A percentile compares a stretch with the other conserved stretches of the same genome.
These are phyloP conservation scores for Aspergillus asperescens DNA, from an alignment of 495 filamentous ascomycete genomes.

Conservation along the genomic window DNA sequence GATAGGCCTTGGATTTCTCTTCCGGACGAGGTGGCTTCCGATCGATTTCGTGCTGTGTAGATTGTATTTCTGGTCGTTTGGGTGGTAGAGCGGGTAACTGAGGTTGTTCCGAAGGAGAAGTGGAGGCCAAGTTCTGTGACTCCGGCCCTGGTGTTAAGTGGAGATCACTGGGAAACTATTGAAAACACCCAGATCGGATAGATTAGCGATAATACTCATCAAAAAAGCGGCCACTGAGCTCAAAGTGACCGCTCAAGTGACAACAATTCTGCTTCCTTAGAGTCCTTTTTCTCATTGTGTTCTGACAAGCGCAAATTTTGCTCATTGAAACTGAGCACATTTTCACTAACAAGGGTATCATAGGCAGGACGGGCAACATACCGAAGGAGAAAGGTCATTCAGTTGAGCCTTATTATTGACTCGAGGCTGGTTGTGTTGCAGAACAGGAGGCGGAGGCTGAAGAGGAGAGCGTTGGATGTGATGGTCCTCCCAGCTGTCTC, in stretches of 20 bases:
- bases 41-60: neutral
- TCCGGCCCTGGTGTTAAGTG: neutral
- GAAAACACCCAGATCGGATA: neutral
- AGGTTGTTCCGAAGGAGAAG: neutral
- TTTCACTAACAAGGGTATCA: neutral
- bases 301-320: neutral
- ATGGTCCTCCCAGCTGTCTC: slow-evolving; percentile 30
- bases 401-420: neutral
- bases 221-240: neutral
- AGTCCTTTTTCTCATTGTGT: neutral
- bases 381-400: slow-evolving; percentile 5
- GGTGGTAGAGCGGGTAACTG: neutral
- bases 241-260: neutral
- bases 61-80: slow-evolving; percentile 1
- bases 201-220: neutral
- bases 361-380: slow-evolving; percentile 9
- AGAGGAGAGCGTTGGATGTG: neutral
- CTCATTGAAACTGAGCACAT: neutral
- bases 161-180: slow-evolving; percentile 10
- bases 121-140: neutral
- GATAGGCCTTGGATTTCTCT: neutral
- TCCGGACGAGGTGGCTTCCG: neutral
- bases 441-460: neutral
- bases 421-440: neutral
- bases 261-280: neutral